These are phyloP conservation scores for Metschnikowia noctiluminum DNA, from an alignment of 805 yeast species.

Conservation along the genomic window DNA sequence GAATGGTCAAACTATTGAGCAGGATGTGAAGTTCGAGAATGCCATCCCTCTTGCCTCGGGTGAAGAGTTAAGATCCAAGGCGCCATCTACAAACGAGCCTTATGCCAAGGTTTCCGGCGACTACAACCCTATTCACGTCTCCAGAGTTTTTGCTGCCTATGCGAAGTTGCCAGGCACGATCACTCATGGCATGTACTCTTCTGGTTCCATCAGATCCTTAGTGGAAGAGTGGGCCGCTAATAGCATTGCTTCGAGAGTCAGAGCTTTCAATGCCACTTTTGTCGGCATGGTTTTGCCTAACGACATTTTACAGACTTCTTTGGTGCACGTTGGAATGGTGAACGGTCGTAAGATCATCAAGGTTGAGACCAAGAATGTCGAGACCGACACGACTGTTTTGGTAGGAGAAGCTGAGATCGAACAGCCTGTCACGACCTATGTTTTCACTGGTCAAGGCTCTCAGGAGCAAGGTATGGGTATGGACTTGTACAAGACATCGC, in stretches of 20 bases:
- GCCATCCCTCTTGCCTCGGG: conserved; percentile 77
- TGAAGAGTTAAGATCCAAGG: conserved; percentile 61
- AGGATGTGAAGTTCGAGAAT: conserved; percentile 86
- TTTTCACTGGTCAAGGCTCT: conserved; percentile 99
- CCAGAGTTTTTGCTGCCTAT: conserved; percentile 89
- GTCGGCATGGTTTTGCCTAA: conserved; percentile 98
- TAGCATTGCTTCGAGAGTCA: conserved; percentile 91
- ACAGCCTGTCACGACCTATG: conserved; percentile 94
- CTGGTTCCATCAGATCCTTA: conserved; percentile 90
- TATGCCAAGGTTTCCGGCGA: conserved; percentile 98
- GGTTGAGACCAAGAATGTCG: conserved; percentile 82
- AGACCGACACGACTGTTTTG: conserved; percentile 73
- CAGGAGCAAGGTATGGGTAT: conserved; percentile 99
- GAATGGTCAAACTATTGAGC: conserved; percentile 91
- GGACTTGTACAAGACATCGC: conserved; percentile 90
- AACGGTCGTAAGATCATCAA: conserved; percentile 97
- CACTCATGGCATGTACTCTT: conserved; percentile 98
- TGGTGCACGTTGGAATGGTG: conserved; percentile 98
- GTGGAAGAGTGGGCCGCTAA: conserved; percentile 99
- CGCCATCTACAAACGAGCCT: conserved; percentile 95
- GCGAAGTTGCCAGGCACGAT: conserved; percentile 96
- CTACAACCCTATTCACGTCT: conserved; percentile 96
- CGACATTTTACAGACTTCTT: conserved; percentile 77
- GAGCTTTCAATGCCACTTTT: conserved; percentile 87
- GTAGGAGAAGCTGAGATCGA: conserved; percentile 98